Evolutionary conservation across 2,329 filamentous ascomycete genomes (phyloP), one percentile per base, ranked within the genome.

Genomic region (Trichoderma cornu-damae): DNA sequence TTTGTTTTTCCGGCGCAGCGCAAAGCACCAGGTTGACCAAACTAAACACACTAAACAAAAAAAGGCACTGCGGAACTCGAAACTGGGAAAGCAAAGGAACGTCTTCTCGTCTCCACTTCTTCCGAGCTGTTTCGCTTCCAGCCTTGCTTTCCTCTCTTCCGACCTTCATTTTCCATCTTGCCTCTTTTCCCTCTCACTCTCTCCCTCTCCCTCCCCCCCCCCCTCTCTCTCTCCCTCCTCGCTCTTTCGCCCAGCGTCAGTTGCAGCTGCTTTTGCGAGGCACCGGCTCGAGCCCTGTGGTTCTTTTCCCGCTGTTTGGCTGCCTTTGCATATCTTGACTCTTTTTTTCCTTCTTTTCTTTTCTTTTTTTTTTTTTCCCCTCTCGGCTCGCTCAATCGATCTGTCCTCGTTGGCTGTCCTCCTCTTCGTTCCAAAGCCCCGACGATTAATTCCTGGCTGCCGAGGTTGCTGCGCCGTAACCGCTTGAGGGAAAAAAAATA

Each of bases 91-190:
- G 49, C 28, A 54, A 28, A 37, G 28, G 49, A n/a, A n/a, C 49
- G 38, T n/a, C 37, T 26, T 22, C 26, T 8, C 37, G 50, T 54
- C 50, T 43, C 50, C 50, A 54, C 50, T 54, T 32, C 42, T 34
- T 26, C 20, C 20, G 40, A 54, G 50, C 50, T 54, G 50, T 35
- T 54, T 54, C 50, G 50, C 40, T 54, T 52, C 50, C 50, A 53
- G 38, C 50, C 50, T 44, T 40, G 44, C 28, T 30, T 22, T 34
- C 44, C 20, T 24, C 34, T 43, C 37, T 52, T 40, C 50, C 28
- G 40, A 54, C 38, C 40, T 34, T 51, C 24, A 38, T 51, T 18
- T 20, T 44, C 50, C 28, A 44, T 44, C 40, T 51, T n/a, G n/a
- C n/a, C n/a, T n/a, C n/a, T n/a, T n/a, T n/a, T n/a, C n/a, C n/a